Percentiles rank a stretch among this genome's conserved stretches.
These are phyloP conservation scores for Ogataea pignaliae DNA, from an alignment of 805 yeast species.

Conservation along the genomic window DNA sequence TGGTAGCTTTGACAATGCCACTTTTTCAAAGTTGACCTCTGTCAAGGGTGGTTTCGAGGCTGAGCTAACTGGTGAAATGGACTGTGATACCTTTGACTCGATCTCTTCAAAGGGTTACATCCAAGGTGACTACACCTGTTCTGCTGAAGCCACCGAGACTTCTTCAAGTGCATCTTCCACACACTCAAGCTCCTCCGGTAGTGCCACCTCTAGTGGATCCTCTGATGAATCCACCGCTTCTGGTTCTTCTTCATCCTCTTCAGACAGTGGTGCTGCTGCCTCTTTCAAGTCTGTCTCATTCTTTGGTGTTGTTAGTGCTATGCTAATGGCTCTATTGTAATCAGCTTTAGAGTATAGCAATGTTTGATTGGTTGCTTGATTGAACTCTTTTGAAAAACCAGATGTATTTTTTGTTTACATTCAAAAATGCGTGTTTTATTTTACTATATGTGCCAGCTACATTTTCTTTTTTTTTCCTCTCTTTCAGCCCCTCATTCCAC, in stretches of 20 bases:
- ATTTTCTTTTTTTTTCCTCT: neutral
- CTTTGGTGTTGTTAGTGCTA: conserved; percentile 46
- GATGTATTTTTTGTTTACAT: too few species aligned
- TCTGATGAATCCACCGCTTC: conserved; percentile 35
- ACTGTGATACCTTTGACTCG: conserved; percentile 71
- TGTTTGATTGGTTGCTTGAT: too few species aligned
- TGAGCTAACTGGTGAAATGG: conserved; percentile 69
- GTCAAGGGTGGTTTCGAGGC: conserved; percentile 92
- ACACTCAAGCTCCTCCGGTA: conserved; percentile 17
- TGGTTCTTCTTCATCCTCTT: conserved; percentile 29
- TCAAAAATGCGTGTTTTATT: neutral
- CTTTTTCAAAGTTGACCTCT: conserved; percentile 65
- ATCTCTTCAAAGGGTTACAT: conserved; percentile 76
- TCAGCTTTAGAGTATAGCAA: conserved; percentile 1
- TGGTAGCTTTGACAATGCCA: conserved; percentile 80
- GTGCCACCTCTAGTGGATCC: conserved; percentile 24
- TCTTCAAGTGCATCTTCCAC: conserved; percentile 23
- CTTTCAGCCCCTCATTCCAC: neutral
- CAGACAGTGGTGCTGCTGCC: conserved; percentile 22
- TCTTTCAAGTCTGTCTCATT: conserved; percentile 33
- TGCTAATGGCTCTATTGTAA: conserved; percentile 49
- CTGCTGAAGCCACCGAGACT: conserved; percentile 49
- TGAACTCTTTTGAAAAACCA: too few species aligned
- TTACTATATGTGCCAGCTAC: neutral
- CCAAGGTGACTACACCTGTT: conserved; percentile 87